These are phyloP conservation scores for Globisporangium uncinulatum DNA, from an alignment of 352 stramenopile genomes.

Conservation along the genomic window DNA sequence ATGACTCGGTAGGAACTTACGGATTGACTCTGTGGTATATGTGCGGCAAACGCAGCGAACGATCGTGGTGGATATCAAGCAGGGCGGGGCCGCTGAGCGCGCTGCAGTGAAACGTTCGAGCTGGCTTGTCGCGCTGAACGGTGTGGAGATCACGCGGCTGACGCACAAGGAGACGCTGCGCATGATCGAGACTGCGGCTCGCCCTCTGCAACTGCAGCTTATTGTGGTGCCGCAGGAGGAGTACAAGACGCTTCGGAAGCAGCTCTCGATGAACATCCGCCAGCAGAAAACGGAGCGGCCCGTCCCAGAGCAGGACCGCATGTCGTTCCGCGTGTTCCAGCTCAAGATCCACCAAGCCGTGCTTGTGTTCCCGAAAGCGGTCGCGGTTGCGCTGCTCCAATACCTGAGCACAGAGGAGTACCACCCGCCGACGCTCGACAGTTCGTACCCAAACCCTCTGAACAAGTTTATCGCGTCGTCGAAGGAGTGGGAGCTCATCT, in stretches of 20 bases:
- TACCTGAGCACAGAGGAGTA: constrained; percentile 73
- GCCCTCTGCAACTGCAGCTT: constrained; percentile 67
- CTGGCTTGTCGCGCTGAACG: constrained; percentile 82
- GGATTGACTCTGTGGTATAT: not conserved
- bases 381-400: constrained; percentile 63
- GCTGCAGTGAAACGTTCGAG: constrained; percentile 78
- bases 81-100: constrained; percentile 60
- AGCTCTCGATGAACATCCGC: constrained; percentile 82
- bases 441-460: constrained; percentile 43
- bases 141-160: constrained; percentile 60
- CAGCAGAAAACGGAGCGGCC: constrained; percentile 77
- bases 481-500: constrained; percentile 40
- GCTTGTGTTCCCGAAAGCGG: constrained; percentile 58
- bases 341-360: constrained; percentile 81
- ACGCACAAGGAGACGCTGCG: constrained; percentile 85
- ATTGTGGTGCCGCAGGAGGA: constrained; percentile 65
- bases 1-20: not conserved
- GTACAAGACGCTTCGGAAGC: constrained; percentile 67
- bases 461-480: constrained; percentile 41
- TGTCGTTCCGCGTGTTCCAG: constrained; percentile 84
- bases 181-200: constrained; percentile 72
- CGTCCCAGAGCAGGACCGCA: constrained; percentile 79
- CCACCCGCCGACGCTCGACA: constrained; percentile 44
- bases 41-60: constrained; percentile 31
- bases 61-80: constrained; percentile 87